phyloP scores from a whole-genome alignment of 257 asterid species.

The Verbena officinalis region DNA sequence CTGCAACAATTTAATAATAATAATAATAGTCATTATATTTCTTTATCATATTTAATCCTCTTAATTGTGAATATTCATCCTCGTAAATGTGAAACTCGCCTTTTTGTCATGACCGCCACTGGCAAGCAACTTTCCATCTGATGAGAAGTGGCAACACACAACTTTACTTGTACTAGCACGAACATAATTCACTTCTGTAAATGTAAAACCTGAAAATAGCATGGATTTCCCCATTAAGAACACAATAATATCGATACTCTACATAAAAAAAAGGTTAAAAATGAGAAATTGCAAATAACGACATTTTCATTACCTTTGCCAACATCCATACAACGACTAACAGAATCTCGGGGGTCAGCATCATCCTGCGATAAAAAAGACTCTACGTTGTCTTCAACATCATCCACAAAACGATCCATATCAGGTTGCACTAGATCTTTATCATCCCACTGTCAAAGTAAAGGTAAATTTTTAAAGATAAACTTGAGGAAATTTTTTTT shows the following conservation, averaged over 20 bases:
- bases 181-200: constrained; percentile 68
- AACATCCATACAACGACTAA: constrained; percentile 89
- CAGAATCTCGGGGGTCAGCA: constrained; percentile 86
- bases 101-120: constrained; percentile 98
- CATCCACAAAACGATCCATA: constrained; percentile 97
- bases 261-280: background rate
- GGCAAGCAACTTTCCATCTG: constrained; percentile 95
- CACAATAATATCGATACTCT: background rate
- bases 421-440: constrained; percentile 94
- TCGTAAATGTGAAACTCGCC: constrained; percentile 38
- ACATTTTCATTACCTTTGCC: constrained; percentile 64
- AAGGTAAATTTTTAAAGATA: constrained; percentile 24
- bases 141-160: constrained; percentile 91
- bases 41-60: too few relatives aligned
- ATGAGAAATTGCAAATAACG: constrained; percentile 7
- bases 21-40: constrained; percentile 12
- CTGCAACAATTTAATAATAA: constrained; percentile 46
- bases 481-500: too few relatives aligned
- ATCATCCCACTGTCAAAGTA: constrained; percentile 88
- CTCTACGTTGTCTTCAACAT: constrained; percentile 94
- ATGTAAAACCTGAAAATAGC: constrained; percentile 72
- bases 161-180: constrained; percentile 86
- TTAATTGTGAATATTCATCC: constrained; percentile 11
- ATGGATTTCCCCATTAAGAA: constrained; percentile 8
- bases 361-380: constrained; percentile 92